Base-by-base conservation (phyloP, 2,329 filamentous ascomycete species). In the Xylaria sp. region DNA sequence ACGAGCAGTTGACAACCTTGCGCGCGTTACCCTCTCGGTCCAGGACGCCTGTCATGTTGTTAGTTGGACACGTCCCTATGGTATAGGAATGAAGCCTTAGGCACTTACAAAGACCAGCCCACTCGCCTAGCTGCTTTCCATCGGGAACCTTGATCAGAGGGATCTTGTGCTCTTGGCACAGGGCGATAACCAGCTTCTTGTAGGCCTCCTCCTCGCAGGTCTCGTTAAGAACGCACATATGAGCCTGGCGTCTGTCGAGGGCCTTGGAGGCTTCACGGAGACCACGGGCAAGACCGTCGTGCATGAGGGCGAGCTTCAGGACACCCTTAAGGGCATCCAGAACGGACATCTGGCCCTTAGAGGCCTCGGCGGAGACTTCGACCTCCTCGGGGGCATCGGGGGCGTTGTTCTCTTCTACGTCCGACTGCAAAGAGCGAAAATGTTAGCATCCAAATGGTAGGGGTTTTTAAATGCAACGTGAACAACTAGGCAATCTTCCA, bases 1-100 rank as follows among this genome's bases (percentile, higher is more conserved):
- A 98, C 82, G 95, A 98, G 94, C 96, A 99, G 93, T 99, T 99
- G 88, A 99, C 96, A 78, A 99, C 95, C 92, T 99, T 99, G 87
- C 96, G 93, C 81, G 96, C 94, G 87, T 99, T 99, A 80, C 96
- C 96, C 88, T 99, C 96, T 82, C 96, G 95, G 89, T 99, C 96
- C 81, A 99, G 91, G 79, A 98, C 94, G 88, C 95, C 95, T 98
- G 65, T 68, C 62, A 70, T 66, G 60, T 54, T 18, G 54, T 18
- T 66, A 84, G 81, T 68, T 70, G 25, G 20, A 25, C 13, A 48
- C 9, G n/a, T 23, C 20, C 50, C 50, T 15, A 39, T n/a, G 13
- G 39, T 20, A 56, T 1, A 6, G 7, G 7, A 28, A n/a, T 37
- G 37, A 28, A 28, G 28, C 28, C 59, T n/a, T 62, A 68, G 67